These are phyloP conservation scores for Zygoascus biomembranicola DNA, from an alignment of 805 yeast genomes.

Conservation along the genomic window DNA sequence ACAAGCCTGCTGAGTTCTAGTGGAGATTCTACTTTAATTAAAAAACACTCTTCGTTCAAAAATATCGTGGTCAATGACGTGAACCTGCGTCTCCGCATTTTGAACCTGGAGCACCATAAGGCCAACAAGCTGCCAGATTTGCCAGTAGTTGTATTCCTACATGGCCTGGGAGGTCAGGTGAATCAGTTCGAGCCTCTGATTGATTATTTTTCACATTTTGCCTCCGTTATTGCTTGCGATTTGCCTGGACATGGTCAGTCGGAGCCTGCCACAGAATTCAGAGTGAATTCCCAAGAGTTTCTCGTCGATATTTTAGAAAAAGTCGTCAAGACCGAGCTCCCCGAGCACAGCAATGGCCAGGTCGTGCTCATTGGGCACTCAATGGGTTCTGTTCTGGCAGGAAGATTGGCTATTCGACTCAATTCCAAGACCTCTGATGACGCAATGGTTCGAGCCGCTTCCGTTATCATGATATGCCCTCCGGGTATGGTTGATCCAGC, in stretches of 20 bases:
- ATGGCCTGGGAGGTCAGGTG: conserved; percentile 87
- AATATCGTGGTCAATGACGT: background rate
- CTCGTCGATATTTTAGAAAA: conserved; percentile 33
- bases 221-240: conserved; percentile 63
- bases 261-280: conserved; percentile 22
- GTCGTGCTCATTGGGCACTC: conserved; percentile 55
- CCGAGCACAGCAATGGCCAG: conserved; percentile 22
- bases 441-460: background rate
- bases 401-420: conserved; percentile 34
- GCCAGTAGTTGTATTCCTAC: conserved; percentile 62
- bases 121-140: conserved; percentile 26
- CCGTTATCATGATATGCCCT: conserved; percentile 29
- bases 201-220: conserved; percentile 51
- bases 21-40: conserved; percentile 16
- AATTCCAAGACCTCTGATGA: background rate
- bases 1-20: conserved; percentile 7
- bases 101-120: conserved; percentile 23
- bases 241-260: conserved; percentile 78
- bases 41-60: conserved; percentile 11
- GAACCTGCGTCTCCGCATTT: conserved; percentile 12
- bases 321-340: conserved; percentile 18
- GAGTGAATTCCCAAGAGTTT: conserved; percentile 33
- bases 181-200: conserved; percentile 75
- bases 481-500: conserved; percentile 20
- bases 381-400: conserved; percentile 55